A percentile compares a stretch with the other conserved stretches of the same genome.
These are phyloP conservation scores for Eucalyptus curtisii DNA, from an alignment of 345 rosid species.

Conservation along the genomic window DNA sequence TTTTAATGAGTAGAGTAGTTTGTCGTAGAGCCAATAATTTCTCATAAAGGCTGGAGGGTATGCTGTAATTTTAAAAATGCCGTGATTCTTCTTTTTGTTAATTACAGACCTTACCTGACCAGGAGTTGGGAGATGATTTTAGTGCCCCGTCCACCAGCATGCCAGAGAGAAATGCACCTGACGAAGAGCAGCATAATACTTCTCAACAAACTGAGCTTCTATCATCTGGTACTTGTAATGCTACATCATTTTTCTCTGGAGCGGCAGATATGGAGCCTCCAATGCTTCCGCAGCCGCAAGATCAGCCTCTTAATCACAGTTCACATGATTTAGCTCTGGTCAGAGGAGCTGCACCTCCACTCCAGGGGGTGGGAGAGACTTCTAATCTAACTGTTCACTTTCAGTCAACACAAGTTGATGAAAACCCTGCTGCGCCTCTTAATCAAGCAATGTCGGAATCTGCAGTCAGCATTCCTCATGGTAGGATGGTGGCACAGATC, in stretches of 20 bases:
- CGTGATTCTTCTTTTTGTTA: background rate
- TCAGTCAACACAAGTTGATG: background rate
- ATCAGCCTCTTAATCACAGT: background rate
- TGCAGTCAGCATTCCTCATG: background rate
- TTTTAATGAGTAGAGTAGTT: background rate
- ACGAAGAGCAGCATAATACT: slow-evolving; percentile 1
- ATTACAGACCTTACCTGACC: background rate
- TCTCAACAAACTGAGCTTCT: slow-evolving; percentile 5
- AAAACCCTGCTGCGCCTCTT: background rate
- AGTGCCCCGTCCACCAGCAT: slow-evolving; percentile 8
- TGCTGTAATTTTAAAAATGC: background rate
- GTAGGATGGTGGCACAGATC: background rate
- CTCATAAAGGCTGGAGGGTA: background rate
- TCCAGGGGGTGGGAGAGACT: background rate
- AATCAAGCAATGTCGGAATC: background rate
- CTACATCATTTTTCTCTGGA: background rate
- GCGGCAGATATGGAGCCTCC: background rate
- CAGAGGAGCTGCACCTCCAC: slow-evolving; percentile 1
- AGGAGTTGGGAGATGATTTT: background rate
- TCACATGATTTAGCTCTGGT: background rate
- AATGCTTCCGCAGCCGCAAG: slow-evolving; percentile 1
- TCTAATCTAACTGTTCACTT: background rate
- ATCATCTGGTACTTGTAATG: background rate
- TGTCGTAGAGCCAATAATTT: background rate
- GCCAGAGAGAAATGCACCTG: slow-evolving; percentile 10